Evolutionary conservation across 2,329 filamentous ascomycete species (phyloP), one percentile per base, ranked within the genome.

Genomic region (Shiraia bambusicola): DNA sequence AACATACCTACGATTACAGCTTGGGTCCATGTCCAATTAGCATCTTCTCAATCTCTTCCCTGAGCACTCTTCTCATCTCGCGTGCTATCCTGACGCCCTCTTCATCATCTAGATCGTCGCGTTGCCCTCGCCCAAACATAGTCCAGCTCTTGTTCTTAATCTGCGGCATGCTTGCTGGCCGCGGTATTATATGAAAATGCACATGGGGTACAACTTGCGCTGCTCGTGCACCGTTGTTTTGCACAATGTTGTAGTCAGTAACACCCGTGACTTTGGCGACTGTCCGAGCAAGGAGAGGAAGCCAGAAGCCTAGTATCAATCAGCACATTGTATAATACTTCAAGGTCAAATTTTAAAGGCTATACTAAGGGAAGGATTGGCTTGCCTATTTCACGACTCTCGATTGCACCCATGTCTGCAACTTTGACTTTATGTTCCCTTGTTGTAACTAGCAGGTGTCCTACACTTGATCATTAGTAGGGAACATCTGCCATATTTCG

Each of bases 171-270:
- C 75, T 74, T 15, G 61, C 69, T 27, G 91, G 90, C 27, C 92
- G 75, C 0, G 92, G 92, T 25, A 98, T 94, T 37, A 97, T 79
- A 59, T 98, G 93, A 66, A 94, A 97, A 69, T 98, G 92, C 34
- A 94, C 85, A 68, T 97, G 92, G 15, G 87, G 86, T 2, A 97
- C 90, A 12, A 95, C 89, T 72, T 97, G 92, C 2, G 90, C 90
- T 2, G 92, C 92, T 24, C 89, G 82, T 3, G 84, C 84, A 12
- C 79, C 89, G 58, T 96, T 97, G 66, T 97, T 97, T 73, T 97
- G 92, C 40, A 97, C 88, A 22, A 97, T 83, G 69, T 98, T 98
- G 86, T 92, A 97, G 71, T 96, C 91, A 36, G 76, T 76, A 1
- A 88, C 80, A 8, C 84, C 86, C 2, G 84, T 87, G 1, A 83